A percentile compares a stretch with the other conserved stretches of the same genome.
phyloP scores from a whole-genome alignment of 2,329 filamentous ascomycete genomes.

The Clonostachys byssicola region DNA sequence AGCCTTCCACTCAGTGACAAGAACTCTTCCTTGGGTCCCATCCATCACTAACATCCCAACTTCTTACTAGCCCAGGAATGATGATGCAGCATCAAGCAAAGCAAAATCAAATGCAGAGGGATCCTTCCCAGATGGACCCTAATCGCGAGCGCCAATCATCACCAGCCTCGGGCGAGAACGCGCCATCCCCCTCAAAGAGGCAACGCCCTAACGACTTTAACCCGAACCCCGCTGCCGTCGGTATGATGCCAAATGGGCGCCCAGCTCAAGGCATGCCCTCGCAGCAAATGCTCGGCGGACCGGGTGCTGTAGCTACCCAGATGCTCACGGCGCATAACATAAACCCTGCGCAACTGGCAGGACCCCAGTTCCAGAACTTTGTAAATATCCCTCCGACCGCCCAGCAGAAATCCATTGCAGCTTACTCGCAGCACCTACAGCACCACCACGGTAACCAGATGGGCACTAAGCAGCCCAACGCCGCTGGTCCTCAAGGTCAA shows the following conservation, averaged over 20 bases:
- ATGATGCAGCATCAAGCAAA: slow-evolving; percentile 68
- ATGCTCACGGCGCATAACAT: slow-evolving; percentile 68
- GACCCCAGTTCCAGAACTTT: slow-evolving; percentile 69
- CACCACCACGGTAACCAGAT: slow-evolving; percentile 79
- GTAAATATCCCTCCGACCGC: slow-evolving; percentile 50
- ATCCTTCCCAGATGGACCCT: slow-evolving; percentile 82
- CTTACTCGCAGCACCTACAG: slow-evolving; percentile 81
- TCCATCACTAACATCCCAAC: not conserved
- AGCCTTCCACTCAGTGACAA: slow-evolving; percentile 26
- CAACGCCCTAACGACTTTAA: slow-evolving; percentile 77
- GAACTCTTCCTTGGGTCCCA: slow-evolving; percentile 9
- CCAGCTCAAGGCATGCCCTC: slow-evolving; percentile 67
- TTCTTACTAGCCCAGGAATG: slow-evolving; percentile 57
- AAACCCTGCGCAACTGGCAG: slow-evolving; percentile 68
- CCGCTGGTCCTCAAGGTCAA: slow-evolving; percentile 67
- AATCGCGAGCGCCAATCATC: slow-evolving; percentile 78
- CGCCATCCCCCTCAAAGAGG: slow-evolving; percentile 88
- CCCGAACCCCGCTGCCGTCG: slow-evolving; percentile 53
- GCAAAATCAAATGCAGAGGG: slow-evolving; percentile 80
- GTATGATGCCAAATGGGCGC: slow-evolving; percentile 71
- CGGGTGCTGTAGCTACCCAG: slow-evolving; percentile 46
- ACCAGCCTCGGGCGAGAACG: slow-evolving; percentile 79
- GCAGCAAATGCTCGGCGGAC: slow-evolving; percentile 58
- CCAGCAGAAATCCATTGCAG: slow-evolving; percentile 80
- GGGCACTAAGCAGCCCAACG: slow-evolving; percentile 76